Base-by-base conservation (phyloP, 805 yeast genomes). In the Cyberlindnera maclurae region DNA sequence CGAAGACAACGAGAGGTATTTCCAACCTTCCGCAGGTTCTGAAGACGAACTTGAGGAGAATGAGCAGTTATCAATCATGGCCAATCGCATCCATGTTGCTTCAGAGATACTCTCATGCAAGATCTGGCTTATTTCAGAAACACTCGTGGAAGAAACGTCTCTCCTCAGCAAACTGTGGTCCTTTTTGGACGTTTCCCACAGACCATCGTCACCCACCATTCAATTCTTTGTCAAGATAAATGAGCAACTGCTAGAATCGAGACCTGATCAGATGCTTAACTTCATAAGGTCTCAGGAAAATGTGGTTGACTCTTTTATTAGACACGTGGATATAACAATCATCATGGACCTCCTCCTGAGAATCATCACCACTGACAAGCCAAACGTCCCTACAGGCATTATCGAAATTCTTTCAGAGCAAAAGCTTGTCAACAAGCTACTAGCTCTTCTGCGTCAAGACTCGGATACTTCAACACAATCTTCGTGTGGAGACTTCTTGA, bases 401-500 rank as follows among this genome's bases (percentile, higher is more conserved):
- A 73, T 90, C 39, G 93, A 86, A 29, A 68, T 82, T 8, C 70
- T 90, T 35, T 75, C 80, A 38, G 78, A 74, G 41, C 97, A 93
- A 56, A 58, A 70, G 11, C 67, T 93, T 39, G 77, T 93, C 15
- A 77, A 80, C 8, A 73, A 79, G 42, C 67, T 89, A 45, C 65
- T 93, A n/a, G 66, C 73, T 10, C 77, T 78, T 40, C 66, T 93
- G 44, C 79, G 77, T 31, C 81, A 87, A 0, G 71, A 71, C 12
- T 67, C 71, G 22, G 54, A 57, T 22, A 63, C 88, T 5, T 77
- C 82, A 31, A 75, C 79, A 37, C 97, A 90, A 58, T 79, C 93
- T 3, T 90, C 96, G 6, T 88, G 93, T 3, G 93, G 96, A 20
- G 98, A 93, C 59, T 93, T 93, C 55, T 65, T 93, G 36, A 93